These are phyloP conservation scores for Naematelia aurantialba DNA, from an alignment of 768 basidiomycete genomes.

Conservation along the genomic window DNA sequence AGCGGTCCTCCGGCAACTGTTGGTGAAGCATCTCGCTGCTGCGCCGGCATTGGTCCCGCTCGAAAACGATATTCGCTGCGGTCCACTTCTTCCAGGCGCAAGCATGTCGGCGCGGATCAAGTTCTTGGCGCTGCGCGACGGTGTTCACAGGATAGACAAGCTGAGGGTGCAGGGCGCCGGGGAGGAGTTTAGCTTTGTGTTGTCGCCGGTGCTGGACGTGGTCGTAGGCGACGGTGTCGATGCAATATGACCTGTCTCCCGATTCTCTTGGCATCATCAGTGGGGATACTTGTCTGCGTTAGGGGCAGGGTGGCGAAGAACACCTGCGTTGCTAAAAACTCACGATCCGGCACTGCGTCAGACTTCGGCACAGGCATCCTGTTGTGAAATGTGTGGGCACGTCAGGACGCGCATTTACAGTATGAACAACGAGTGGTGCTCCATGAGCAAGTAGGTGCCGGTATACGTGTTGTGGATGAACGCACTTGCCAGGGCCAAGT, in stretches of 20 bases:
- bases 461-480: too few species aligned
- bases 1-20: conserved; percentile 23
- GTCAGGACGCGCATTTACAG: too few species aligned
- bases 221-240: conserved; percentile 23
- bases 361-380: too few species aligned
- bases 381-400: too few species aligned
- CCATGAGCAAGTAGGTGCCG: too few species aligned
- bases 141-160: conserved; percentile 37
- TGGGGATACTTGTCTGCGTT: too few species aligned
- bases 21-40: conserved; percentile 17
- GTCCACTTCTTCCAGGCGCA: conserved; percentile 43
- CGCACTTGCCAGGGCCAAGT: too few species aligned
- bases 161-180: conserved; percentile 26
- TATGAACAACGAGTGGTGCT: too few species aligned
- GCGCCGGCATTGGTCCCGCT: conserved; percentile 41
- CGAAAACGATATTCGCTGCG: conserved; percentile 47
- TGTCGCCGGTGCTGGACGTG: conserved; percentile 38
- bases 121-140: conserved; percentile 41
- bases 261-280: too few species aligned
- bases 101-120: conserved; percentile 33
- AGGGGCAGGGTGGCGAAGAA: too few species aligned
- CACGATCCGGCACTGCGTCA: too few species aligned
- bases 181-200: conserved; percentile 35
- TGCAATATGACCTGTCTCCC: conserved; percentile 4
- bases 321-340: too few species aligned